phyloP scores from a whole-genome alignment of 2,329 filamentous ascomycete genomes.

The Trichoderma semiorbis region DNA sequence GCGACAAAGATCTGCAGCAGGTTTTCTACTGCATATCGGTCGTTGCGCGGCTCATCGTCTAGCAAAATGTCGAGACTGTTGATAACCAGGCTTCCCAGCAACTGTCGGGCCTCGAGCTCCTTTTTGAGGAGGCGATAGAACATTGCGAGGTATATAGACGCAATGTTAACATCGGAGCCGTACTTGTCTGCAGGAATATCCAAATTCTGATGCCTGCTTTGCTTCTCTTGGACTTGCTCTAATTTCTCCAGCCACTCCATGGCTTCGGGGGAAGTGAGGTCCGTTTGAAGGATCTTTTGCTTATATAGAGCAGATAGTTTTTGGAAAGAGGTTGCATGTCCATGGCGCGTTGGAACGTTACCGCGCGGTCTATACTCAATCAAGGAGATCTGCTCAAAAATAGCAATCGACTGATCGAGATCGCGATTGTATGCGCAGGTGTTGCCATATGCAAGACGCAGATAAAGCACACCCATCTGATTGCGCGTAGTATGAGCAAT shows the following conservation, averaged over 20 bases:
- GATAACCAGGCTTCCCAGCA: constrained; percentile 34
- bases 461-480: constrained; percentile 36
- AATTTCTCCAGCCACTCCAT: constrained; percentile 34
- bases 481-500: constrained; percentile 35
- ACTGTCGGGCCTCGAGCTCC: constrained; percentile 25
- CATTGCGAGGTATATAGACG: constrained; percentile 39
- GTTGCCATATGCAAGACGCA: constrained; percentile 36
- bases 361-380: constrained; percentile 39
- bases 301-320: constrained; percentile 39
- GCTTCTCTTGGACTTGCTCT: constrained; percentile 35
- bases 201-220: constrained; percentile 36
- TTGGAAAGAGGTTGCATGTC: constrained; percentile 40
- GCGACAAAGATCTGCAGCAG: constrained; percentile 39
- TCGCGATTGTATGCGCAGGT: constrained; percentile 35
- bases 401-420: constrained; percentile 32
- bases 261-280: constrained; percentile 27
- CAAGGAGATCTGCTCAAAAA: constrained; percentile 37
- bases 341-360: constrained; percentile 38
- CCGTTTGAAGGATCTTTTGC: constrained; percentile 30
- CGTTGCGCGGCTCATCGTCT: constrained; percentile 41
- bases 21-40: constrained; percentile 41
- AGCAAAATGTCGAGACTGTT: constrained; percentile 39
- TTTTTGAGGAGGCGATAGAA: constrained; percentile 35
- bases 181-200: constrained; percentile 40
- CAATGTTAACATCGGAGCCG: constrained; percentile 41